A percentile compares a stretch with the other conserved stretches of the same genome.
Evolutionary conservation across 768 basidiomycete genomes (phyloP).

Genomic region (Polyporus arcularius): DNA sequence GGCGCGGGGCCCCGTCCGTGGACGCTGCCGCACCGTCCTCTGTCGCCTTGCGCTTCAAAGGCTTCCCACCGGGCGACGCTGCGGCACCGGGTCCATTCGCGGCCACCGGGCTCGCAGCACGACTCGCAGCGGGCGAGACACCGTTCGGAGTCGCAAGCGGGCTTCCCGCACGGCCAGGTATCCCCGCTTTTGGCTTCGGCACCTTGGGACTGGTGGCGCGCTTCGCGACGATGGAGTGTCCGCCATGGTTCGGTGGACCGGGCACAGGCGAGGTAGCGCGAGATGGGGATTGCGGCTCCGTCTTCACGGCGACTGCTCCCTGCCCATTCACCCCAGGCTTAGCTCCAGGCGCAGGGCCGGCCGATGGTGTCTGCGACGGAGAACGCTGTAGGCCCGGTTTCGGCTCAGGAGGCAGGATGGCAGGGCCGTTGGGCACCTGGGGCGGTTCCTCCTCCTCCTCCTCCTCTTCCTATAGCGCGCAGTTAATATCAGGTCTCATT

Average conservation of each 20-base stretch:
- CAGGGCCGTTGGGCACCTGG: conserved; percentile 42
- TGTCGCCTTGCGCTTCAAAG: conserved; percentile 62
- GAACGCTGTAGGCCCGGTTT: conserved; percentile 46
- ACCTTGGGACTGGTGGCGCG: conserved; percentile 82
- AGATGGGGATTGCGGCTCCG: conserved; percentile 31
- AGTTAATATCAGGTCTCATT: conserved; percentile 9
- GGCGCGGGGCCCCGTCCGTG: conserved; percentile 38
- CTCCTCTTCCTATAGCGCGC: conserved; percentile 54
- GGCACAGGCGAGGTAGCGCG: conserved; percentile 51
- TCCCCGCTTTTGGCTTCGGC: conserved; percentile 54
- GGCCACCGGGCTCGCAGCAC: conserved; percentile 50
- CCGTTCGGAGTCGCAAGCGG: conserved; percentile 48
- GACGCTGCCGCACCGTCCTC: conserved; percentile 34
- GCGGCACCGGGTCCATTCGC: conserved; percentile 10
- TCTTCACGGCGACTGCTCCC: conserved; percentile 21
- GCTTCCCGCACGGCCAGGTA: conserved; percentile 57
- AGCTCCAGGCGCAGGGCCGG: conserved; percentile 27
- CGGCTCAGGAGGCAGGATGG: conserved; percentile 47
- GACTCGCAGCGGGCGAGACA: conserved; percentile 38
- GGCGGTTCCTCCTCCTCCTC: conserved; percentile 72
- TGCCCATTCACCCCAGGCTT: conserved; percentile 38
- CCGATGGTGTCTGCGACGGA: conserved; percentile 35
- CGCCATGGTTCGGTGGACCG: conserved; percentile 51
- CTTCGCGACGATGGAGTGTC: conserved; percentile 79
- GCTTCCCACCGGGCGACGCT: conserved; percentile 25